These are phyloP conservation scores for Entomophthora muscae DNA, from an alignment of 371 early-diverging fungal genomes.

Conservation along the genomic window DNA sequence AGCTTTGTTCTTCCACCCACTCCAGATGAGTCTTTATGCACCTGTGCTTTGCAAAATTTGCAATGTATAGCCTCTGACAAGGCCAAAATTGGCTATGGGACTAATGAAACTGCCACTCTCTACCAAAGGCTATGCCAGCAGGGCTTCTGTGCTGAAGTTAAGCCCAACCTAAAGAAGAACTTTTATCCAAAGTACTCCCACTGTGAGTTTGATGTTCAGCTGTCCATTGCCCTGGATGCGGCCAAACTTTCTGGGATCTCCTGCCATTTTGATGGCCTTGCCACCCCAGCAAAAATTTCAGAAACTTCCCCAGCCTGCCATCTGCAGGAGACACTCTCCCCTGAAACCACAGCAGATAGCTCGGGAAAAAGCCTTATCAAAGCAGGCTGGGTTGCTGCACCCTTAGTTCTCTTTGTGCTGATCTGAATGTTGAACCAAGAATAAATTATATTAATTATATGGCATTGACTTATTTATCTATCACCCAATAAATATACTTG, in stretches of 20 bases:
- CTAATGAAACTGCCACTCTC: background rate
- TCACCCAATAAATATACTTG: too few relatives aligned
- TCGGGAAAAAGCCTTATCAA: too few relatives aligned
- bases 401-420: too few relatives aligned
- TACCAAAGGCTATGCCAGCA: background rate
- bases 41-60: background rate
- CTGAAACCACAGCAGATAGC: too few relatives aligned
- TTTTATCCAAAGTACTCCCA: background rate
- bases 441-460: too few relatives aligned
- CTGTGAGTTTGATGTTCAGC: background rate
- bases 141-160: background rate
- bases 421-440: too few relatives aligned
- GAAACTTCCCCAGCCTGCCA: too few relatives aligned
- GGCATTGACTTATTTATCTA: too few relatives aligned
- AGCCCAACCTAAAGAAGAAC: background rate
- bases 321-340: too few relatives aligned
- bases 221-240: background rate
- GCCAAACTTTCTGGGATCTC: background rate
- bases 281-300: too few relatives aligned
- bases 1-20: background rate
- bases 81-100: background rate
- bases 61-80: background rate
- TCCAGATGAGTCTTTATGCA: background rate
- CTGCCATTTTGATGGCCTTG: background rate
- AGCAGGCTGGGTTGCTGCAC: too few relatives aligned